phyloP scores from a whole-genome alignment of 352 stramenopile species.

The Globisporangium spinosum region DNA sequence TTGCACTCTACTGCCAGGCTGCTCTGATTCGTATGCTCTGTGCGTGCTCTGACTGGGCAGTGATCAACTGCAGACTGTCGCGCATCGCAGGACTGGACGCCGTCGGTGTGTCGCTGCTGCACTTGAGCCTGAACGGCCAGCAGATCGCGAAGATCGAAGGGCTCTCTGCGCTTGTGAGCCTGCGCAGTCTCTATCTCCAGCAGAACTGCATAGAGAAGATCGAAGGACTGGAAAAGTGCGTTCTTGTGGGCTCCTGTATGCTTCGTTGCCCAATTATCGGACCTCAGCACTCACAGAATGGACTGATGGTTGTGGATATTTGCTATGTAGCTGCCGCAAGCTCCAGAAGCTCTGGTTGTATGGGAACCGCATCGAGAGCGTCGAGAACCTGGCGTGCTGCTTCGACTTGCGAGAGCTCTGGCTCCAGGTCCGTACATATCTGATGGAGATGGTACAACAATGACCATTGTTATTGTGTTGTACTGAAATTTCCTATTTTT shows the following conservation, averaged over 20 bases:
- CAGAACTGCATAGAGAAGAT: conserved; percentile 79
- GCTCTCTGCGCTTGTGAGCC: conserved; percentile 48
- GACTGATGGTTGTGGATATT: background rate
- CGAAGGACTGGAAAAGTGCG: conserved; percentile 60
- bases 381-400: conserved; percentile 63
- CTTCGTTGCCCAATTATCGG: background rate
- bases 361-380: conserved; percentile 52
- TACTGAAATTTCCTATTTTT: background rate
- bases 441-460: background rate
- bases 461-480: background rate
- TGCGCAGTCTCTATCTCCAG: conserved; percentile 75
- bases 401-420: conserved; percentile 80
- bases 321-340: conserved; percentile 38
- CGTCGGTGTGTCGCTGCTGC: conserved; percentile 60
- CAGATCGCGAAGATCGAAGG: conserved; percentile 47
- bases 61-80: conserved; percentile 74
- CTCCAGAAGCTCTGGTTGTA: conserved; percentile 80
- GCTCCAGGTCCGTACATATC: conserved; percentile 46
- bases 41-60: conserved; percentile 9
- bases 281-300: background rate
- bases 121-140: conserved; percentile 80
- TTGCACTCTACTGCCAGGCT: background rate
- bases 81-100: conserved; percentile 44
- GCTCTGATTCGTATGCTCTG: background rate
- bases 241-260: background rate